Evolutionary conservation across 2,329 filamentous ascomycete species (phyloP).

Genomic region (Trichoderma sp.): DNA sequence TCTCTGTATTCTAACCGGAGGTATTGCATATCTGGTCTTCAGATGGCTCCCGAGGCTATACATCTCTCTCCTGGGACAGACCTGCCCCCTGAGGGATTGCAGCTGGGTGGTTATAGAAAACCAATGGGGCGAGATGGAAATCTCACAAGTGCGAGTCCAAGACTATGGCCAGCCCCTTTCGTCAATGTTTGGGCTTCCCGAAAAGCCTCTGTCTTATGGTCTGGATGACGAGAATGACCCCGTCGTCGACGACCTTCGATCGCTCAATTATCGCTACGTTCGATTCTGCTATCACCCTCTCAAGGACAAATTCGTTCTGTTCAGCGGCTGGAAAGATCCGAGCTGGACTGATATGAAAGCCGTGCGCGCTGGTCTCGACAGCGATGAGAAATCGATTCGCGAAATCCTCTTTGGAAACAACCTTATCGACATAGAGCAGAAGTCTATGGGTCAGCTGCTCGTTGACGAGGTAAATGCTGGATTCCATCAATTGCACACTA

Average conservation of each 20-base stretch:
- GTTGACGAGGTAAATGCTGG: slow-evolving; percentile 71
- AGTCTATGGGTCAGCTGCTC: slow-evolving; percentile 77
- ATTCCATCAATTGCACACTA: slow-evolving; percentile 8
- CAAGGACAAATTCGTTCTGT: slow-evolving; percentile 84
- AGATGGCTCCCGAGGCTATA: slow-evolving; percentile 90
- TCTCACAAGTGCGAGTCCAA: slow-evolving; percentile 66
- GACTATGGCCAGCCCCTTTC: slow-evolving; percentile 59
- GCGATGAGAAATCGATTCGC: slow-evolving; percentile 81
- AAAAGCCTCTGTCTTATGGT: slow-evolving; percentile 59
- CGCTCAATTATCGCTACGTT: slow-evolving; percentile 90
- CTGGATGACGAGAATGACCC: slow-evolving; percentile 70
- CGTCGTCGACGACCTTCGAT: slow-evolving; percentile 71
- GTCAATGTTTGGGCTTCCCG: slow-evolving; percentile 67
- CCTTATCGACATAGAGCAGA: slow-evolving; percentile 89
- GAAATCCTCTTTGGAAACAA: slow-evolving; percentile 89
- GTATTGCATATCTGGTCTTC: slow-evolving; percentile 80
- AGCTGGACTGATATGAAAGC: slow-evolving; percentile 77
- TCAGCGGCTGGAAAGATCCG: slow-evolving; percentile 92
- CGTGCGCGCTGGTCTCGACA: slow-evolving; percentile 79
- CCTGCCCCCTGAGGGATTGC: slow-evolving; percentile 70
- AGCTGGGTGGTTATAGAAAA: slow-evolving; percentile 96
- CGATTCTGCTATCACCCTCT: slow-evolving; percentile 88
- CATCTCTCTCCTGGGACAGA: slow-evolving; percentile 71
- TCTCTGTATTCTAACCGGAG: slow-evolving; percentile 72
- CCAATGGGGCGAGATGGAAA: slow-evolving; percentile 89